Evolutionary conservation across 2,329 filamentous ascomycete genomes (phyloP), one percentile per base, ranked within the genome.

Genomic region (Fusarium aywerte): DNA sequence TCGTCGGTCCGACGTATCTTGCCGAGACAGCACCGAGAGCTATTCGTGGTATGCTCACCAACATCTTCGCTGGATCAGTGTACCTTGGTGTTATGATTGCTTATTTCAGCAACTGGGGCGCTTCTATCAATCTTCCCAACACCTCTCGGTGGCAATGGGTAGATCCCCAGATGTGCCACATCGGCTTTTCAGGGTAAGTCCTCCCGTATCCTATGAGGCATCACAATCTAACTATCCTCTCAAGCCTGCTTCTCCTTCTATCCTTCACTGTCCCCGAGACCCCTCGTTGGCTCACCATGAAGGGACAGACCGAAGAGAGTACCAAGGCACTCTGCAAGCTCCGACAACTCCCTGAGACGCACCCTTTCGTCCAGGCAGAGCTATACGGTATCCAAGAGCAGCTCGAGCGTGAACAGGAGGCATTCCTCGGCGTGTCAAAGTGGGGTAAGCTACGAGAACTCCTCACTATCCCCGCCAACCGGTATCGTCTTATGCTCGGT

Each of bases 1-100:
- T 62, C 8, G 59, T 62, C 33, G 59, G 84, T 87, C 3, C 59
- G 0, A 62, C 59, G 5, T 90, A 90, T 73, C 83, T 90, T 27
- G 86, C 87, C 1, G 89, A 90, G 76, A 88, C 89, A 18, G 82
- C 88, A 0, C 88, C 89, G 0, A 83, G 86, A 4, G 84, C 85
- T 7, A 82, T 90, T 61, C 84, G 89, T 53, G 89, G 90, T 67
- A 84, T 92, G 35, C 91, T 88, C 65, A 90, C 89, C 4, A 87
- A 73, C 18, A 60, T 71, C 39, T 76, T 76, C 58, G 73, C 73
- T 18, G 73, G 73, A 2, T 70, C 70, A 4, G 67, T 71, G 12
- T 72, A 69, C 18, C 56, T 71, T 5, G 69, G 68, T 39, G 65
- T 70, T 1, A 55, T 70, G 52, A 32, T 71, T 10, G 88, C 87